Percentiles rank a stretch among this genome's conserved stretches.
Evolutionary conservation across 805 yeast species (phyloP).

Genomic region (Spencermartinsiella europaea): DNA sequence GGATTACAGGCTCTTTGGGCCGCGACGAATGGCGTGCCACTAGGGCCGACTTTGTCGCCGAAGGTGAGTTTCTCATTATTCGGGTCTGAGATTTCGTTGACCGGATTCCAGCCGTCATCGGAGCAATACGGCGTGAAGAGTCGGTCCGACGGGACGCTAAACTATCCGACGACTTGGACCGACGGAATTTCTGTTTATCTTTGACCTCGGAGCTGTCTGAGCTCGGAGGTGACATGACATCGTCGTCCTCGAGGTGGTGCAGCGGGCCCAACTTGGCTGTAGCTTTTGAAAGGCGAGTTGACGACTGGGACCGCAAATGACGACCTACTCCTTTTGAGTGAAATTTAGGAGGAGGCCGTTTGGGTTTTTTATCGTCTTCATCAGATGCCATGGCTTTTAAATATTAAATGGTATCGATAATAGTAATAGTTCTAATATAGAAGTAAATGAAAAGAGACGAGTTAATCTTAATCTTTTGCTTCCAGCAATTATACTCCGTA

Average conservation of each 20-base stretch:
- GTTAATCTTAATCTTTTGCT: too few relatives aligned
- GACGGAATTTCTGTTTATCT: conserved; percentile 3
- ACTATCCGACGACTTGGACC: conserved; percentile 18
- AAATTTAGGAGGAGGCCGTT: background rate
- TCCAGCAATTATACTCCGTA: too few relatives aligned
- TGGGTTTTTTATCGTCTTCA: background rate
- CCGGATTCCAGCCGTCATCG: conserved; percentile 2
- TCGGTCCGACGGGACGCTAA: conserved; percentile 8
- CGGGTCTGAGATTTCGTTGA: conserved; percentile 10
- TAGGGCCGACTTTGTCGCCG: background rate
- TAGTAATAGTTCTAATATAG: too few relatives aligned
- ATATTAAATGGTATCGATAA: too few relatives aligned
- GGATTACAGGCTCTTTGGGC: conserved; percentile 7
- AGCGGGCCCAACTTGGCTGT: background rate
- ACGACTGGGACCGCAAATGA: background rate
- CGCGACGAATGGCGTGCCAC: background rate
- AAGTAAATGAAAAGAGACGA: too few relatives aligned
- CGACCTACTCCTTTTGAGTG: background rate
- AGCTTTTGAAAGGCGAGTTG: background rate
- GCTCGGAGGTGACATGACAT: background rate
- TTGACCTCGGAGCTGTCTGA: background rate
- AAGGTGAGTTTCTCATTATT: conserved; percentile 3
- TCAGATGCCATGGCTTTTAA: too few relatives aligned
- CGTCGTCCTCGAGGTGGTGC: background rate
- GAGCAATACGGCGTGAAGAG: background rate